phyloP scores from a whole-genome alignment of 768 basidiomycete species.

The Trametes punicea region DNA sequence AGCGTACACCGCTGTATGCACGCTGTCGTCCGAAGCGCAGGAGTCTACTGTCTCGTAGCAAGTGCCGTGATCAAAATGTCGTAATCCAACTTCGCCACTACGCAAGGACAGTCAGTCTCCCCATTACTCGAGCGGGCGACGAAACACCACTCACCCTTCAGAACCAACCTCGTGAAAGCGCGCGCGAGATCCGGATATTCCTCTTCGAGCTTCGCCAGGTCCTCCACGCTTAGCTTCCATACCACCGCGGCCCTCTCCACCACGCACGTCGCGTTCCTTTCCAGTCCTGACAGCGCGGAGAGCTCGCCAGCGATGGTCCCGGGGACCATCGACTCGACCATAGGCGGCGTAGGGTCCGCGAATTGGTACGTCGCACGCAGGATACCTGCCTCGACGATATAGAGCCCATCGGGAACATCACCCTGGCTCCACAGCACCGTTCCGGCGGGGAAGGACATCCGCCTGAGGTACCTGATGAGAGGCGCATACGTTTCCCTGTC shows the following conservation, averaged over 20 bases:
- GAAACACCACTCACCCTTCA: conserved; percentile 55
- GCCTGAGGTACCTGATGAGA: conserved; percentile 70
- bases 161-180: conserved; percentile 60
- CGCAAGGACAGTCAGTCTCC: background rate
- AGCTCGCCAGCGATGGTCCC: conserved; percentile 93
- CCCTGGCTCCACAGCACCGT: conserved; percentile 71
- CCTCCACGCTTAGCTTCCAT: conserved; percentile 71
- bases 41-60: conserved; percentile 36
- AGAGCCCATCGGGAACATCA: conserved; percentile 79
- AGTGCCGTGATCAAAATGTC: conserved; percentile 59
- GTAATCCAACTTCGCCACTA: conserved; percentile 64
- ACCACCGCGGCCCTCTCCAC: conserved; percentile 76
- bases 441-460: conserved; percentile 52
- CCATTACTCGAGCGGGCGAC: conserved; percentile 15
- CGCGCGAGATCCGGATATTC: conserved; percentile 68
- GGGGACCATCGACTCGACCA: conserved; percentile 91
- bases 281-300: conserved; percentile 72
- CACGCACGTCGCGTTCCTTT: conserved; percentile 81
- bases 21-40: background rate
- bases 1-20: no score
- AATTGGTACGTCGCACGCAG: conserved; percentile 81
- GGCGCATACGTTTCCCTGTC: conserved; percentile 56
- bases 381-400: conserved; percentile 85
- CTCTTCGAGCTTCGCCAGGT: conserved; percentile 57
- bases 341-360: conserved; percentile 57